Conservation (phyloP, 2,329 filamentous ascomycete species). For the Nannizziopsis arthrosporioides region DNA sequence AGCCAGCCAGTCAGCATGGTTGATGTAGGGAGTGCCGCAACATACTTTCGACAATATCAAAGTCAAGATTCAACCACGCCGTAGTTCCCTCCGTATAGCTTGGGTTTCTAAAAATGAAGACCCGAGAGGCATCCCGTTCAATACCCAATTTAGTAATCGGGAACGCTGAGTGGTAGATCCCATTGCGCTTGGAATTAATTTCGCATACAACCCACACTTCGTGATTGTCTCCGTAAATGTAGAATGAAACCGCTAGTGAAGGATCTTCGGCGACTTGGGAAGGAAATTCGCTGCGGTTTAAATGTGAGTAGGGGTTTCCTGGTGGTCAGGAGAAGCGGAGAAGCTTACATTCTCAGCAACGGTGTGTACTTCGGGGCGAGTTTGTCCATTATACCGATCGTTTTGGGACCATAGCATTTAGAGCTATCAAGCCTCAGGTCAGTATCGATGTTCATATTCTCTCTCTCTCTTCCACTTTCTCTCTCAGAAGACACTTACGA, state of each 20-base stretch:
- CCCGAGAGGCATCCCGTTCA: slow-evolving; percentile 27
- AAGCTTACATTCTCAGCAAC: slow-evolving; percentile 28
- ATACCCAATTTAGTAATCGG: slow-evolving; percentile 39
- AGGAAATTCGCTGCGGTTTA: too few relatives aligned
- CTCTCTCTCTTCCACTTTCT: too few relatives aligned
- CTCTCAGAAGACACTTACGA: slow-evolving; percentile 18
- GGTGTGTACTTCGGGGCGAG: slow-evolving; percentile 30
- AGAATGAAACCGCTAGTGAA: slow-evolving; percentile 40
- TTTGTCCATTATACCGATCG: slow-evolving; percentile 21
- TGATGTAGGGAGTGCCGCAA: neutral
- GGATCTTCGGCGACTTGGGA: slow-evolving; percentile 20
- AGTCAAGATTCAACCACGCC: slow-evolving; percentile 46
- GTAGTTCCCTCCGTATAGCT: slow-evolving; percentile 27
- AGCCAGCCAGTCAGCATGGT: neutral
- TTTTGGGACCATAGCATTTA: slow-evolving; percentile 25
- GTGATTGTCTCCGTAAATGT: slow-evolving; percentile 40
- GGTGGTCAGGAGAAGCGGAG: neutral
- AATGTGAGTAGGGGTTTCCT: neutral
- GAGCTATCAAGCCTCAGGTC: slow-evolving; percentile 20
- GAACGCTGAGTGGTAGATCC: slow-evolving; percentile 36
- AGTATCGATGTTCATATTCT: too few relatives aligned
- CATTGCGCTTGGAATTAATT: slow-evolving; percentile 31
- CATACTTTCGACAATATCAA: slow-evolving; percentile 44
- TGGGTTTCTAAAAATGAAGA: slow-evolving; percentile 31
- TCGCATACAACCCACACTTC: slow-evolving; percentile 45